Evolutionary conservation across 805 yeast species (phyloP), one percentile per base, ranked within the genome.

Genomic region (Ogataea nonfermentans): DNA sequence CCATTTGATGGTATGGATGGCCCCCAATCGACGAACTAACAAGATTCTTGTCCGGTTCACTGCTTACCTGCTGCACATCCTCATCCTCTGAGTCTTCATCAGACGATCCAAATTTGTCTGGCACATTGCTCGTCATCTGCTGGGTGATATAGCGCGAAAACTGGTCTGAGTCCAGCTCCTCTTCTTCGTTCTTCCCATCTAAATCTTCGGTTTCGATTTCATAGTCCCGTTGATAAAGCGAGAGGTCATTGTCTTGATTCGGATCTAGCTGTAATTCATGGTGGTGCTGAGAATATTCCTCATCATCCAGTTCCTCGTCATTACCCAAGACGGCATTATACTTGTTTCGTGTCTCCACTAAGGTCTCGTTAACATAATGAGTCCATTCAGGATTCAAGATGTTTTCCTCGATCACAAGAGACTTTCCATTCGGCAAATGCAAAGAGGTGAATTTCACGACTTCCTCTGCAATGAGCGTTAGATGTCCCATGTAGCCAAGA

Each of bases 401-500:
- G 3, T 75, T 72, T 9, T 67, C 71, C 10, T 71, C 73, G 14
- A 80, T 76, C 4, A 67, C 55, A 3, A 76, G 73, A 2, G 84
- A 73, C 10, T 80, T 71, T 16, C 77, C 61, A 45, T 78, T 84
- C 6, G 46, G 51, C 24, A 50, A 13, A 17, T 47, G 49, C 13
- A 50, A 29, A 5, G 55, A 50, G 12, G 55, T 50, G 61, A 93
- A 93, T 59, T 93, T 93, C 34, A 89, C 96, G 32, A 93, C 89
- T 60, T 93, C 99, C 60, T 93, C 99, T 36, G 96, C 89, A 41
- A 93, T 87, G 36, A 93, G 68, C 6, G 95, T 88, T 48, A 93
- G 66, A 60, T 93, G 99, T n/a, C 99, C 99, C 88, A 90, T 89
- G 58, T 88, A 93, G 0, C 99, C 99, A 27, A 90, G 76, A 40